Conservation (phyloP, 305 asterid genomes). For the Fraxinus latifolia region DNA sequence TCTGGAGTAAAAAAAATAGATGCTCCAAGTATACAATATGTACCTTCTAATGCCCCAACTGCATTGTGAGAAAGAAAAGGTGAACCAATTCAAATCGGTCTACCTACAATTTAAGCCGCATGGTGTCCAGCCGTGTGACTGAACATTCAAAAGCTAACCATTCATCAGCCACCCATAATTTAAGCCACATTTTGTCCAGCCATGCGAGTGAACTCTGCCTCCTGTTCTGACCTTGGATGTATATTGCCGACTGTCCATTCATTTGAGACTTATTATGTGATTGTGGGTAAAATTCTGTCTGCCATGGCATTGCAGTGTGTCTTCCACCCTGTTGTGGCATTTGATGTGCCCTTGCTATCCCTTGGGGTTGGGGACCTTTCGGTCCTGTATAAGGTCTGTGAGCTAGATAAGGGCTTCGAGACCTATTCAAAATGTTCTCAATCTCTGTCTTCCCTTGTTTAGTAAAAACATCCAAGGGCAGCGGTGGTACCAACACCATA, state of each 20-base stretch:
- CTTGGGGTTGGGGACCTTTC: slow-evolving; percentile 17
- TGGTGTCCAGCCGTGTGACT: background rate
- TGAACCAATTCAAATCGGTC: background rate
- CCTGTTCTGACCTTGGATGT: slow-evolving; percentile 29
- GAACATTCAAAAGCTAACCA: slow-evolving; percentile 9
- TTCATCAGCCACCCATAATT: slow-evolving; percentile 4
- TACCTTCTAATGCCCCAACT: slow-evolving; percentile 21
- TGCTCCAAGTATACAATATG: slow-evolving; percentile 15
- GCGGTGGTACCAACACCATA: slow-evolving; percentile 53
- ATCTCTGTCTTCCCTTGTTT: slow-evolving; percentile 52
- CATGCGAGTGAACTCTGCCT: slow-evolving; percentile 19
- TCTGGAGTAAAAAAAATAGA: background rate
- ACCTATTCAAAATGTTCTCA: slow-evolving; percentile 45
- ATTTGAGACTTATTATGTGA: slow-evolving; percentile 14
- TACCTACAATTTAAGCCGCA: background rate
- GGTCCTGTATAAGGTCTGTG: slow-evolving; percentile 29
- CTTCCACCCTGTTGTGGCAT: slow-evolving; percentile 30
- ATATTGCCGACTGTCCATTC: slow-evolving; percentile 14
- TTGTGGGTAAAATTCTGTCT: slow-evolving; percentile 23
- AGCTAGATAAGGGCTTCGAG: slow-evolving; percentile 24
- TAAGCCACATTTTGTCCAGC: slow-evolving; percentile 35
- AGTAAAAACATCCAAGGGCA: slow-evolving; percentile 57
- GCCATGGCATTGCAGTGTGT: slow-evolving; percentile 34
- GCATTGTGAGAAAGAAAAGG: background rate
- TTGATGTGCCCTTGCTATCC: slow-evolving; percentile 24